Percentiles rank a stretch among this genome's conserved stretches.
phyloP scores from a whole-genome alignment of 805 yeast genomes.

The Vanderwaltozyma tropicalis region DNA sequence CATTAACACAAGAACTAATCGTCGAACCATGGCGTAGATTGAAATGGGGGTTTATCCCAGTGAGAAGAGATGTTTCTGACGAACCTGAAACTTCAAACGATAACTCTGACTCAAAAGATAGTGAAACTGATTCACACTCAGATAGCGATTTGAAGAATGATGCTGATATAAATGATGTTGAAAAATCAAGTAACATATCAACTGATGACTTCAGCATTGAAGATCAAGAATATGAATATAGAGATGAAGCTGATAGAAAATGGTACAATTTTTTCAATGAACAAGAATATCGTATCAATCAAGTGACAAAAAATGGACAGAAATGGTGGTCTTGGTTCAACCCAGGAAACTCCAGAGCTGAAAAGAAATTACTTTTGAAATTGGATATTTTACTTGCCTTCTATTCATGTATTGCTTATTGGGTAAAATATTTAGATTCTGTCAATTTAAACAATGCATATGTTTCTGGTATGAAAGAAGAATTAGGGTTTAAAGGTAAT shows the following conservation, averaged over 20 bases:
- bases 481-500: conserved; percentile 46
- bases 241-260: conserved; percentile 44
- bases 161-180: neutral
- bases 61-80: conserved; percentile 21
- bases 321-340: conserved; percentile 50
- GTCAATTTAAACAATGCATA: conserved; percentile 56
- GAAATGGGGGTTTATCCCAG: conserved; percentile 29
- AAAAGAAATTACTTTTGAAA: conserved; percentile 35
- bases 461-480: conserved; percentile 52
- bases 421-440: conserved; percentile 56
- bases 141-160: neutral
- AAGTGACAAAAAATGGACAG: conserved; percentile 18
- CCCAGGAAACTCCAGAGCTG: conserved; percentile 36
- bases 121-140: neutral
- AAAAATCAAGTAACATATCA: neutral
- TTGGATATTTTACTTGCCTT: conserved; percentile 42
- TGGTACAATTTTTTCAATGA: conserved; percentile 54
- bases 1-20: conserved; percentile 11
- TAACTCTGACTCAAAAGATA: neutral
- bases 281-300: conserved; percentile 45
- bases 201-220: neutral
- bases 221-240: conserved; percentile 27
- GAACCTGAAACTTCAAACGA: conserved; percentile 1
- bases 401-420: conserved; percentile 50
- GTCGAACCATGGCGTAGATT: conserved; percentile 24